These are phyloP conservation scores for Parachaetomium inaequale DNA, from an alignment of 495 filamentous ascomycete species.

Conservation along the genomic window DNA sequence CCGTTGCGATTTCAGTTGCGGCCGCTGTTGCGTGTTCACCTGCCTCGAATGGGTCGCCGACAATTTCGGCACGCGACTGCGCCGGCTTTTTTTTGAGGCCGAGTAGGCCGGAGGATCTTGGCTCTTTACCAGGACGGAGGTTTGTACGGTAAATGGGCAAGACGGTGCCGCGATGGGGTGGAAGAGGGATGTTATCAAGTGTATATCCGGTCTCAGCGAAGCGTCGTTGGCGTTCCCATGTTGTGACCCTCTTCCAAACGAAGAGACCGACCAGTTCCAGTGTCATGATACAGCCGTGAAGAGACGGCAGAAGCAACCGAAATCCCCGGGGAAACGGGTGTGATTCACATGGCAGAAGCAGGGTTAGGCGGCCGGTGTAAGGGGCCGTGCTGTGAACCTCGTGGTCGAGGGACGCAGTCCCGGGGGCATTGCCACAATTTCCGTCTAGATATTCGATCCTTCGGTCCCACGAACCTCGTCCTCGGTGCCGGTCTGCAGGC, in stretches of 20 bases:
- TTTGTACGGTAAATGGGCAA: neutral
- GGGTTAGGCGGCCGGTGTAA: neutral
- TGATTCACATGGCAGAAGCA: neutral
- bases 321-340: neutral
- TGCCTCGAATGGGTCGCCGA: neutral
- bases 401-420: neutral
- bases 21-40: neutral
- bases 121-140: neutral
- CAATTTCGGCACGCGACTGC: neutral
- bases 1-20: too few relatives aligned
- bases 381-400: neutral
- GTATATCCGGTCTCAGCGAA: too few relatives aligned
- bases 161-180: too few relatives aligned
- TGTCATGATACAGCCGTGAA: neutral
- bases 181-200: too few relatives aligned
- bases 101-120: neutral
- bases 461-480: slow-evolving; percentile 1
- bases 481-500: neutral
- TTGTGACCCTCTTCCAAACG: too few relatives aligned
- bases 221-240: too few relatives aligned
- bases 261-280: too few relatives aligned
- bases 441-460: neutral
- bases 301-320: neutral
- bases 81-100: neutral
- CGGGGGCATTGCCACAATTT: neutral